phyloP scores from a whole-genome alignment of 331 rosid genomes.

The Rhamnella rubrinervis region DNA sequence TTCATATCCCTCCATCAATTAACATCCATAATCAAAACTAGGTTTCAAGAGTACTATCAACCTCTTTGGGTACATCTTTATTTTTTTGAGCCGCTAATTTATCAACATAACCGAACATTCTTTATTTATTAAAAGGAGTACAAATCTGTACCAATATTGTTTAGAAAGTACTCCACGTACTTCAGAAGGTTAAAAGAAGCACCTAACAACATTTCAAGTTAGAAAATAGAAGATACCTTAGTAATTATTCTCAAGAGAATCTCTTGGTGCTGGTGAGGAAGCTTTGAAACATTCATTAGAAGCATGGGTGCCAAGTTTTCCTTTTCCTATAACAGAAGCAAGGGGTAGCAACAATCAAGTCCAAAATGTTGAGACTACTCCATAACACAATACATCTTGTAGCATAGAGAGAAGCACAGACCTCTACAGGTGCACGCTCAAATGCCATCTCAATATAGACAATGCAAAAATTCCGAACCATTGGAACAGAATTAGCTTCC shows the following conservation, averaged over 20 bases:
- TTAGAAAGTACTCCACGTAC: background rate
- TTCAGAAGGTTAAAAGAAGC: background rate
- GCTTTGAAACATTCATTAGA: slow-evolving; percentile 73
- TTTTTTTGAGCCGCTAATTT: no score
- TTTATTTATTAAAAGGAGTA: background rate
- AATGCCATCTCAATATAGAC: slow-evolving; percentile 95
- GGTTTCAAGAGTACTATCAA: no score
- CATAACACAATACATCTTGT: slow-evolving; percentile 15
- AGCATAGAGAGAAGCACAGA: slow-evolving; percentile 22
- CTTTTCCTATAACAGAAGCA: slow-evolving; percentile 58
- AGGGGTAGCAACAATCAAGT: slow-evolving; percentile 18
- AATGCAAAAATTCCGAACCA: slow-evolving; percentile 90
- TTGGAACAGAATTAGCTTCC: slow-evolving; percentile 55
- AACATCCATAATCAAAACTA: no score
- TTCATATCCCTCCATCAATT: no score
- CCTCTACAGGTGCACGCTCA: slow-evolving; percentile 68
- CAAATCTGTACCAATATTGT: background rate
- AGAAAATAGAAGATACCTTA: slow-evolving; percentile 47
- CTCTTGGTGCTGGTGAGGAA: slow-evolving; percentile 89
- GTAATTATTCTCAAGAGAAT: slow-evolving; percentile 71
- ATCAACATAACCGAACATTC: background rate
- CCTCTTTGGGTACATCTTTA: no score
- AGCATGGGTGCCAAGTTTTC: slow-evolving; percentile 73
- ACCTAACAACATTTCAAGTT: slow-evolving; percentile 2
- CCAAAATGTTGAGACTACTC: slow-evolving; percentile 12